Conservation (phyloP, 1,139 yeast species). For the Blastobotrys elegans region DNA sequence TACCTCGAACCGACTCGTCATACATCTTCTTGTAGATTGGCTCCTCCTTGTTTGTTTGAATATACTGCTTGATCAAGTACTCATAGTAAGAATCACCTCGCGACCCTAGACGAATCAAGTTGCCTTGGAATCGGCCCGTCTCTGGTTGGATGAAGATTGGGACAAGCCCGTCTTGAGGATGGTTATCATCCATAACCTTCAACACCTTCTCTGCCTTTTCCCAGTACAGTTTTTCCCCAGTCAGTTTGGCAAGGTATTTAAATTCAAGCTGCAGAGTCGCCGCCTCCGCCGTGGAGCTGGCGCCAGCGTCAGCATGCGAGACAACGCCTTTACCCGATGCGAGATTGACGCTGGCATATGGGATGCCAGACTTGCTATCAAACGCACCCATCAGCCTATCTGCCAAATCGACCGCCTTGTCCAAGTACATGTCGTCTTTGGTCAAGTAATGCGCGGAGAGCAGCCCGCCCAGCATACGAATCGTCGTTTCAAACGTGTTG, state of each 20-base stretch:
- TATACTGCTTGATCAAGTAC: conserved; percentile 77
- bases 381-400: conserved; percentile 60
- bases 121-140: conserved; percentile 63
- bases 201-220: conserved; percentile 54
- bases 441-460: conserved; percentile 76
- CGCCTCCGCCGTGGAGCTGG: conserved; percentile 85
- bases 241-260: conserved; percentile 72
- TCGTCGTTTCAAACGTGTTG: conserved; percentile 87
- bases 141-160: conserved; percentile 78
- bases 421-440: conserved; percentile 63
- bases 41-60: conserved; percentile 66
- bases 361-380: conserved; percentile 60
- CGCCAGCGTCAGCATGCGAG: conserved; percentile 61
- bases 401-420: conserved; percentile 68
- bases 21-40: conserved; percentile 68
- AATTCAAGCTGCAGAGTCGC: conserved; percentile 85
- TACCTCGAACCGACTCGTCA: conserved; percentile 70
- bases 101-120: conserved; percentile 72
- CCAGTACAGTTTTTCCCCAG: conserved; percentile 81
- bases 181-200: conserved; percentile 28
- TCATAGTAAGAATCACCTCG: conserved; percentile 94
- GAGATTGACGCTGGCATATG: conserved; percentile 57
- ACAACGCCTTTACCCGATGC: conserved; percentile 54
- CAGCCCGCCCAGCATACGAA: conserved; percentile 86
- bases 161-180: conserved; percentile 69